phyloP scores from a whole-genome alignment of 148 eudicot genomes.

The Diospyros kaki region DNA sequence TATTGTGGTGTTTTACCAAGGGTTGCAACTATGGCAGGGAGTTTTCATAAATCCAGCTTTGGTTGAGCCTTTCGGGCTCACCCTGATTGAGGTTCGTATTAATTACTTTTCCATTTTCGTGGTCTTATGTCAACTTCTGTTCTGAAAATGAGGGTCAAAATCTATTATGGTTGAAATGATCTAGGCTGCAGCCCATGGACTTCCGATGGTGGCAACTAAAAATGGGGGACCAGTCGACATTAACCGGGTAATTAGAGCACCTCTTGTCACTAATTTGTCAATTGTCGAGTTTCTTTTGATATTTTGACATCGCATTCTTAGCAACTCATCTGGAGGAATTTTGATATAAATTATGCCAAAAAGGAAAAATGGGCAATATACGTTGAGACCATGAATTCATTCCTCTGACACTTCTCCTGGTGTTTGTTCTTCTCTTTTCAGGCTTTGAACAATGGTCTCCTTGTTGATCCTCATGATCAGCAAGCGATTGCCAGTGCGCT shows the following conservation, averaged over 20 bases:
- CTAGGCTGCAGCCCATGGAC: slow-evolving; percentile 87
- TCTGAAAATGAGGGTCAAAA: not conserved
- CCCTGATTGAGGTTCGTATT: slow-evolving; percentile 62
- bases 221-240: slow-evolving; percentile 86
- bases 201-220: slow-evolving; percentile 81
- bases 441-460: slow-evolving; percentile 74
- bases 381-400: not conserved
- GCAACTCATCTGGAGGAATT: too few relatives aligned
- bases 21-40: slow-evolving; percentile 39
- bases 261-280: not conserved
- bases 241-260: slow-evolving; percentile 39
- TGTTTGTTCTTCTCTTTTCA: slow-evolving; percentile 14
- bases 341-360: too few relatives aligned
- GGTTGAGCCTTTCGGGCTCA: slow-evolving; percentile 80
- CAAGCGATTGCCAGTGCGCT: slow-evolving; percentile 62
- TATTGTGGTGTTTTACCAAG: not conserved
- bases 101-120: not conserved
- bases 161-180: not conserved
- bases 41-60: slow-evolving; percentile 79
- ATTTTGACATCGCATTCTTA: too few relatives aligned
- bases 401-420: not conserved
- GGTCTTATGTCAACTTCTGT: not conserved
- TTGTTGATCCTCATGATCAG: slow-evolving; percentile 74
- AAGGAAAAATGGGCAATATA: too few relatives aligned
- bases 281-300: not conserved